Evolutionary conservation across 1,284 basidiomycete species (phyloP).

Genomic region (Grifola frondosa): DNA sequence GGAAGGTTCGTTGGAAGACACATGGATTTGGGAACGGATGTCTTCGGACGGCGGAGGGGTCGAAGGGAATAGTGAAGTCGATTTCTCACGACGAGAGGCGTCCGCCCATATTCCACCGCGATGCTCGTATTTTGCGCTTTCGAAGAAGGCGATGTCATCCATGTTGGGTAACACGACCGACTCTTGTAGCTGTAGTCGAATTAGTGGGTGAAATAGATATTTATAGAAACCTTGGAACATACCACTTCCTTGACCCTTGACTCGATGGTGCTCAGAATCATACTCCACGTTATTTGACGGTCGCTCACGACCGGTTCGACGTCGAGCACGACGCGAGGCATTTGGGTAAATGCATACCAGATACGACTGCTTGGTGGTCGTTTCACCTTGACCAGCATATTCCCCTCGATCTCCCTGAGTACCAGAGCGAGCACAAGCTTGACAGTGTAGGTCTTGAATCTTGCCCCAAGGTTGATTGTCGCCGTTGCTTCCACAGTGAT

Average conservation of each 20-base stretch:
- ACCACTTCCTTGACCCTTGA: constrained; percentile 87
- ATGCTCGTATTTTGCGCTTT: constrained; percentile 62
- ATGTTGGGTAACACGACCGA: constrained; percentile 95
- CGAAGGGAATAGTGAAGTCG: constrained; percentile 16
- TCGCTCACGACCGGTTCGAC: constrained; percentile 94
- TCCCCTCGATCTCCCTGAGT: constrained; percentile 87
- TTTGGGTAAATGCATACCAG: constrained; percentile 97
- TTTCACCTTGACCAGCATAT: constrained; percentile 88
- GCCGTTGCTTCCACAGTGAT: constrained; percentile 89
- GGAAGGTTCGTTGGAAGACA: constrained; percentile 20
- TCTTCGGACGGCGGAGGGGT: constrained; percentile 19
- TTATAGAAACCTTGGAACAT: constrained; percentile 36
- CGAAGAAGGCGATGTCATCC: constrained; percentile 97
- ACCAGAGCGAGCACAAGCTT: constrained; percentile 88
- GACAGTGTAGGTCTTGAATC: constrained; percentile 89
- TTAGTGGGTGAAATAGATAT: not conserved
- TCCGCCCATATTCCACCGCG: constrained; percentile 93
- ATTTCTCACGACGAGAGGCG: constrained; percentile 54
- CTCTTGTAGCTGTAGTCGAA: constrained; percentile 73
- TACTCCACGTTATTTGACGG: constrained; percentile 88
- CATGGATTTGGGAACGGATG: constrained; percentile 17
- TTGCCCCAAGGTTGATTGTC: constrained; percentile 76
- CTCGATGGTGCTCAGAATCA: constrained; percentile 90
- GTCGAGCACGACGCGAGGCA: constrained; percentile 85
- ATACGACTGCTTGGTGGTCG: constrained; percentile 93